Evolutionary conservation across 225 moss, liverwort and hornwort genomes (phyloP).

Genomic region (Pleurozium schreberi): DNA sequence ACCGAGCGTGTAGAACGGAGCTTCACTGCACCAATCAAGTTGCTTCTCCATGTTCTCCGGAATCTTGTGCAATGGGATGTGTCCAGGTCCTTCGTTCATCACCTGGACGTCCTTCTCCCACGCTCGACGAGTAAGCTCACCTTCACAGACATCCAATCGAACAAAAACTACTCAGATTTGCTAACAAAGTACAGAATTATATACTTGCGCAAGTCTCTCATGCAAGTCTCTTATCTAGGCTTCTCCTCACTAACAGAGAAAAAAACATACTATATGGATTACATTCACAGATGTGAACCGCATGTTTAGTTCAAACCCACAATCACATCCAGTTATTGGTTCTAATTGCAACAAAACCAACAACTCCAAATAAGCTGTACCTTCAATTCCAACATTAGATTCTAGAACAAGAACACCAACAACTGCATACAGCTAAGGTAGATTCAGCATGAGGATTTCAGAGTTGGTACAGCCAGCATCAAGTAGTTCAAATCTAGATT

Average conservation of each 20-base stretch:
- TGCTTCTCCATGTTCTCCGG: slow-evolving; percentile 98
- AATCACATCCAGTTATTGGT: not conserved
- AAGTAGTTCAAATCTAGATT: not conserved
- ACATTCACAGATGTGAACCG: not conserved
- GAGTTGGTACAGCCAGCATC: not conserved
- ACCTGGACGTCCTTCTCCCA: slow-evolving; percentile 99
- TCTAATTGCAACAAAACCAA: not conserved
- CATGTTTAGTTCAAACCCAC: not conserved
- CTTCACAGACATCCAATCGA: not conserved
- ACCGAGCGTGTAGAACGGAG: slow-evolving; percentile 92
- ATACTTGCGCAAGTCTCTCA: too few species aligned
- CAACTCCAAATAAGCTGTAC: not conserved
- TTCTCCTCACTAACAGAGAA: not conserved
- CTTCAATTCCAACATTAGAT: not conserved
- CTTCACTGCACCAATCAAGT: slow-evolving; percentile 89
- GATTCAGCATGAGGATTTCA: not conserved
- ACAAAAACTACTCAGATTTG: not conserved
- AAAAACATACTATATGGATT: not conserved
- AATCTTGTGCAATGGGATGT: slow-evolving; percentile 85
- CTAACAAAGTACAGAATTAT: not conserved
- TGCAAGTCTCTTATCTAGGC: not conserved
- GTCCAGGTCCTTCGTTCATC: slow-evolving; percentile 96
- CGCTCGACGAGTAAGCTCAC: slow-evolving; percentile 81
- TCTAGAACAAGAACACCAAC: not conserved
- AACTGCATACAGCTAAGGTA: not conserved